A percentile compares a stretch with the other conserved stretches of the same genome.
Evolutionary conservation across 2,329 filamentous ascomycete genomes (phyloP).

Genomic region (Pseudopyrenochaeta lycopersici): DNA sequence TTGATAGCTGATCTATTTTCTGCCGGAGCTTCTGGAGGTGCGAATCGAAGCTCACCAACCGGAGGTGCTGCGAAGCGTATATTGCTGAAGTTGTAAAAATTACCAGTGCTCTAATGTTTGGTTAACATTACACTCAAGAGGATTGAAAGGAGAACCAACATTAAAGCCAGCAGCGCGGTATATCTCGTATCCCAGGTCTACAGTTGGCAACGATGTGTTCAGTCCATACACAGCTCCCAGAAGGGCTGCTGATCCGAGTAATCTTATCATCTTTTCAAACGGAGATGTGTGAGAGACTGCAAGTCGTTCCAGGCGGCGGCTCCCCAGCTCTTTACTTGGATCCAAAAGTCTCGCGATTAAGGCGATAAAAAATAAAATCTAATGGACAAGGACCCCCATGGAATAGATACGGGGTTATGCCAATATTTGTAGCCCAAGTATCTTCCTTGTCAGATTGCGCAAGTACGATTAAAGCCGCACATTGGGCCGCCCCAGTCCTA

Average conservation of each 20-base stretch:
- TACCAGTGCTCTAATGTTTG: conserved; percentile 43
- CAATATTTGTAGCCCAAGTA: neutral
- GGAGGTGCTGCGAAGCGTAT: conserved; percentile 66
- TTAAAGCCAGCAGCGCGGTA: conserved; percentile 59
- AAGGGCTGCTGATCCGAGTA: conserved; percentile 29
- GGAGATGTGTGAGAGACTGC: neutral
- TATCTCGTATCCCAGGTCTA: conserved; percentile 65
- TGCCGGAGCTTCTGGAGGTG: conserved; percentile 55
- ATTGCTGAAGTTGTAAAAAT: conserved; percentile 64
- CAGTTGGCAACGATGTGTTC: conserved; percentile 50
- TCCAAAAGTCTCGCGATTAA: neutral
- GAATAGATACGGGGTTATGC: conserved; percentile 1
- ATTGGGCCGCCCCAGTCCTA: conserved; percentile 1
- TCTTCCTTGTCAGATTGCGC: neutral
- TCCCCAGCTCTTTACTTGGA: neutral
- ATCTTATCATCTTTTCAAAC: conserved; percentile 28
- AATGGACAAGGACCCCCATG: neutral
- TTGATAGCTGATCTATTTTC: conserved; percentile 57
- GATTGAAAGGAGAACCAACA: conserved; percentile 35
- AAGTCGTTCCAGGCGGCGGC: neutral
- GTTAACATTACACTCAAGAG: conserved; percentile 9
- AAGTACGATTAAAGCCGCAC: neutral
- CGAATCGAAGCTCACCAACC: conserved; percentile 60
- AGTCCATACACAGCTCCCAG: conserved; percentile 33
- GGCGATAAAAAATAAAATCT: neutral